phyloP scores from a whole-genome alignment of 2,329 filamentous ascomycete genomes.

The Aspergillus quadrilineatus region DNA sequence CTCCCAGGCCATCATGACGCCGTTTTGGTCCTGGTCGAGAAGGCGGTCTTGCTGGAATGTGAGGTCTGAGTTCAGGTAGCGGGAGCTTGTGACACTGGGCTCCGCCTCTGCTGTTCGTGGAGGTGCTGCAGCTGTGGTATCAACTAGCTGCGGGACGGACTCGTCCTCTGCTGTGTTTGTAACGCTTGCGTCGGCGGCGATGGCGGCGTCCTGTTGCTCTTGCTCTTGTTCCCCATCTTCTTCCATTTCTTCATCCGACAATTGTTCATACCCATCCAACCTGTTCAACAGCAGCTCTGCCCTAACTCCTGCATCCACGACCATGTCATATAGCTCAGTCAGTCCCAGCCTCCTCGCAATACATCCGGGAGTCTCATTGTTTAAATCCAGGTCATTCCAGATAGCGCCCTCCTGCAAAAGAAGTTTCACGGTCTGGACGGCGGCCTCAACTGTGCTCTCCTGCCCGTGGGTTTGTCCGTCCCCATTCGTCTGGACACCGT shows the following conservation, averaged over 20 bases:
- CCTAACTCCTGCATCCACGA: constrained; percentile 85
- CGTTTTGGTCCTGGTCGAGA: constrained; percentile 73
- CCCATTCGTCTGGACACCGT: constrained; percentile 19
- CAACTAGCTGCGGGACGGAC: constrained; percentile 26
- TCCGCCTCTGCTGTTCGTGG: constrained; percentile 18
- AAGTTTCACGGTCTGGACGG: constrained; percentile 67
- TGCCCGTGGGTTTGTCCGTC: constrained; percentile 7
- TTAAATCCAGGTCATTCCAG: constrained; percentile 90
- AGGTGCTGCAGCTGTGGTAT: constrained; percentile 15
- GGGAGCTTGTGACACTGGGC: constrained; percentile 58
- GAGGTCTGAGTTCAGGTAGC: constrained; percentile 67
- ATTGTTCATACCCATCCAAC: constrained; percentile 75
- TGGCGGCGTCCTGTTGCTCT: constrained; percentile 1
- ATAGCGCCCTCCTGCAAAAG: constrained; percentile 87
- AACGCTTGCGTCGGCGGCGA: constrained; percentile 29
- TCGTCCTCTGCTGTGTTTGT: constrained; percentile 27
- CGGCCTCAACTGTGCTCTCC: constrained; percentile 53
- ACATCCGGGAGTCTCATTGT: constrained; percentile 89
- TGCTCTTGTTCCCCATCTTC: constrained; percentile 28
- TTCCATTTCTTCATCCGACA: constrained; percentile 53
- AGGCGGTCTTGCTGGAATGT: constrained; percentile 66
- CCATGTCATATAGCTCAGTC: constrained; percentile 71
- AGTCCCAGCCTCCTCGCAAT: constrained; percentile 70
- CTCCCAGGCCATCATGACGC: constrained; percentile 95
- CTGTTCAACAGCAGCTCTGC: constrained; percentile 83